A percentile compares a stretch with the other conserved stretches of the same genome.
Conservation (phyloP, 768 basidiomycete genomes). For the button mushroom (Agaricus bisporus) region DNA sequence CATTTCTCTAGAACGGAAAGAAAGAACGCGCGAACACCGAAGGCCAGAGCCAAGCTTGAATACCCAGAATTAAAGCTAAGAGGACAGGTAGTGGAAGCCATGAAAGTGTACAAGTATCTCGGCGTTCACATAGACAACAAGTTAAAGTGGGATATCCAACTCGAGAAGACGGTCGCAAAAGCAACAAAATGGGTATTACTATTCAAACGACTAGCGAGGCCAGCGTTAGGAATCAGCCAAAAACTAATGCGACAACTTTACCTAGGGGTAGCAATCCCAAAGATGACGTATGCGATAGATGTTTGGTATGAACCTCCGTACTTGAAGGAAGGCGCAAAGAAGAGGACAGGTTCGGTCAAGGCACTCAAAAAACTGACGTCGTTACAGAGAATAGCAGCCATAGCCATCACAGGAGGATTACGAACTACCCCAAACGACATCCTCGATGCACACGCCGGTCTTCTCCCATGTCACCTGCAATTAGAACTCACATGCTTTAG, state of each 20-base stretch:
- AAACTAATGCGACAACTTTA: conserved; percentile 18
- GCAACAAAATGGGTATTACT: conserved; percentile 12
- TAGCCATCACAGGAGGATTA: conserved; percentile 19
- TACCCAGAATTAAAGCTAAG: background rate
- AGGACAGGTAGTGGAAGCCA: conserved; percentile 11
- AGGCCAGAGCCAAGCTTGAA: too few relatives aligned
- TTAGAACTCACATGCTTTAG: conserved; percentile 10
- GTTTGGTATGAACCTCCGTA: conserved; percentile 17
- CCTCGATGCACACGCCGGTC: conserved; percentile 14
- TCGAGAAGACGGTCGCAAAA: conserved; percentile 5
- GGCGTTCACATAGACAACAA: conserved; percentile 20
- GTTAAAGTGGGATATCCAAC: conserved; percentile 13
- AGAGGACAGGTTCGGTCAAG: conserved; percentile 9
- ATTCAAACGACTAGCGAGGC: conserved; percentile 13
- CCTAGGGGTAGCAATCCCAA: conserved; percentile 18
- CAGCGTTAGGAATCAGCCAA: conserved; percentile 12
- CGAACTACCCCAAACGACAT: conserved; percentile 14
- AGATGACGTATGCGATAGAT: conserved; percentile 20
- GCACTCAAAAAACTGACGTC: conserved; percentile 11
- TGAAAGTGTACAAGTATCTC: conserved; percentile 18
- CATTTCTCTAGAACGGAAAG: conserved; percentile 15
- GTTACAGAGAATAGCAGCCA: conserved; percentile 15
- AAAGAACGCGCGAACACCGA: too few relatives aligned
- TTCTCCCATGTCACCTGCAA: conserved; percentile 11
- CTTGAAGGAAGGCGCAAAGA: background rate